These are phyloP conservation scores for Ceratopteris richardii DNA, from an alignment of 75 land plant genomes.

Conservation along the genomic window DNA sequence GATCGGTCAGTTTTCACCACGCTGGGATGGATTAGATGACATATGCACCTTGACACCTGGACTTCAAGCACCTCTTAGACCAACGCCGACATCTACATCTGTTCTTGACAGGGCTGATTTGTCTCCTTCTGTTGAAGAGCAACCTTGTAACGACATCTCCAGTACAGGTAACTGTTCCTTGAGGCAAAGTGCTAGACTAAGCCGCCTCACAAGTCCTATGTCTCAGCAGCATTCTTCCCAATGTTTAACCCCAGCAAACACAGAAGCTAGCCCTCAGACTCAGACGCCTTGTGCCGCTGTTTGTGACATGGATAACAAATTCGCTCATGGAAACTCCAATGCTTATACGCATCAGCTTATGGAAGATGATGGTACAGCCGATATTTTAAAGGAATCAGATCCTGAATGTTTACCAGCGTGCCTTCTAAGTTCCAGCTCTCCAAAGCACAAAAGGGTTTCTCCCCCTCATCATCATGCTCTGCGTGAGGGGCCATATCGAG, in stretches of 20 bases:
- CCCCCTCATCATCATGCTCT: constrained; percentile 36
- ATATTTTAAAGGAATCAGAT: constrained; percentile 45
- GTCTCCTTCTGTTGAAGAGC: constrained; percentile 23
- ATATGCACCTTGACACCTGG: constrained; percentile 30
- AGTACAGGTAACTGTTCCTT: constrained; percentile 1
- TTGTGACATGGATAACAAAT: not conserved
- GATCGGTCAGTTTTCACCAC: constrained; percentile 37
- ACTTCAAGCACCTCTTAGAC: constrained; percentile 23
- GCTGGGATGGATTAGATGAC: constrained; percentile 36
- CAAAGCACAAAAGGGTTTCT: constrained; percentile 71
- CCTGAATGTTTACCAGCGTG: constrained; percentile 27
- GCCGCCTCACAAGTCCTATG: not conserved
- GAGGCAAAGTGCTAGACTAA: not conserved
- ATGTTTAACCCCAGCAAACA: constrained; percentile 7
- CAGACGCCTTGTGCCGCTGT: not conserved
- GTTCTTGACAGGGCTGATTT: constrained; percentile 22
- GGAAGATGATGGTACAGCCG: constrained; percentile 63
- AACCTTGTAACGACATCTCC: constrained; percentile 6
- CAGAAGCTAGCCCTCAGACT: not conserved
- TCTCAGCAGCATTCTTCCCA: constrained; percentile 12
- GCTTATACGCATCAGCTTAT: not conserved
- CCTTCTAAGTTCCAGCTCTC: constrained; percentile 53
- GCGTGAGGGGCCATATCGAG: constrained; percentile 14
- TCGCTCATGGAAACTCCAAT: not conserved
- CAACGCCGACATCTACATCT: constrained; percentile 11